phyloP scores from a whole-genome alignment of 208 protist genomes.

The Tritrichomonas musculus region DNA sequence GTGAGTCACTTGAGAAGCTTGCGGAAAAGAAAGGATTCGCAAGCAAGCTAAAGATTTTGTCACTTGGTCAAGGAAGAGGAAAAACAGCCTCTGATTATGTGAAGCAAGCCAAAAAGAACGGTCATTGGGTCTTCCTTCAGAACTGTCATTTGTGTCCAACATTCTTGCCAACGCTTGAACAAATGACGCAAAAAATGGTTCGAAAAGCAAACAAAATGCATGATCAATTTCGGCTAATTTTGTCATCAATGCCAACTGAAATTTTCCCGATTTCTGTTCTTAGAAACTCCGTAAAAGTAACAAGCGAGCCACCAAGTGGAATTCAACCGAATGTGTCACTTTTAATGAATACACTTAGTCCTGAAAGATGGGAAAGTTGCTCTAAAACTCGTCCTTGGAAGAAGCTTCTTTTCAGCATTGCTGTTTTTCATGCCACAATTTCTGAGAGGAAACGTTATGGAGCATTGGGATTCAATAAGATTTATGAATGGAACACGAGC shows the following conservation, averaged over 20 bases:
- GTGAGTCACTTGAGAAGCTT: conserved; percentile 73
- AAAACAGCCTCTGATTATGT: conserved; percentile 81
- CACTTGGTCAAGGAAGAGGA: conserved; percentile 88
- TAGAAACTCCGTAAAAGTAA: conserved; percentile 91
- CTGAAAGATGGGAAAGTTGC: conserved; percentile 57
- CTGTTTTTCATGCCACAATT: conserved; percentile 89
- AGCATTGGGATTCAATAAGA: conserved; percentile 84
- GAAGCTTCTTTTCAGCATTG: conserved; percentile 83
- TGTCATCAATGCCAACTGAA: conserved; percentile 85
- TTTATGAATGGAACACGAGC: conserved; percentile 93
- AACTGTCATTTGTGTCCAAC: conserved; percentile 85
- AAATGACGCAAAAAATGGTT: conserved; percentile 68
- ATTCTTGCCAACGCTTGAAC: conserved; percentile 75
- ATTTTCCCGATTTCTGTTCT: conserved; percentile 92
- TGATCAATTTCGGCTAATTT: conserved; percentile 83
- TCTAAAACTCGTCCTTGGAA: conserved; percentile 58
- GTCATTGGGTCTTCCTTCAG: conserved; percentile 81
- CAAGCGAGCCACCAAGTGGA: conserved; percentile 84
- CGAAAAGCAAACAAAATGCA: conserved; percentile 52
- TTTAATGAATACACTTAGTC: conserved; percentile 77
- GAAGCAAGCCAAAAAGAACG: conserved; percentile 65
- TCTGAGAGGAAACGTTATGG: conserved; percentile 72
- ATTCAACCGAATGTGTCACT: conserved; percentile 63
- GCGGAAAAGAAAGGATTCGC: conserved; percentile 63
- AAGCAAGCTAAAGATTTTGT: conserved; percentile 66